Base-by-base conservation (phyloP, 768 basidiomycete genomes). In the Lentinula lateritia region DNA sequence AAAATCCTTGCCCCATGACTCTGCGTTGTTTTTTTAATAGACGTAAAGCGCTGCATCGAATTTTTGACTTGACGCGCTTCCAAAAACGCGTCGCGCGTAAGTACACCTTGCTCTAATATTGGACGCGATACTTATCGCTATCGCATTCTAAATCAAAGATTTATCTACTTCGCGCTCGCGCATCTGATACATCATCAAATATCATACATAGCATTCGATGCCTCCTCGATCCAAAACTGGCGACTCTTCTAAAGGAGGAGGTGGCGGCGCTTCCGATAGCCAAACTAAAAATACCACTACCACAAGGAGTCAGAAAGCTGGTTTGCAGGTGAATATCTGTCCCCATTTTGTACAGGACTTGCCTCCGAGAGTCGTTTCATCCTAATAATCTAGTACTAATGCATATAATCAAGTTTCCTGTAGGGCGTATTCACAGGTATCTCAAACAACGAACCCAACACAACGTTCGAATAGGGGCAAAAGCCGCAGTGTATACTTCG, bases 391-490 rank as follows among this genome's bases (percentile, higher is more conserved):
- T 34, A 36, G 18, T 39, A n/a, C 1, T 67, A 95, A 28, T 28
- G 28, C 28, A 28, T 28, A 28, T 28, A 28, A 28, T 28, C 28
- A 28, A 28, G 93, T 97, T 97, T 74, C 94, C 95, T 41, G 95
- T 97, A 50, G 94, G 95, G 55, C 95, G 95, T 92, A 95, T 97
- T 61, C 95, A 98, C 72, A 86, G 95, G 78, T 96, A 92, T 76
- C 77, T 97, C 66, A 95, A 97, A 73, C 89, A 89, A 70, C 84
- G 90, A 65, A 96, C 93, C 16, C 92, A 94, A 71, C 89, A 95
- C 75, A 95, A 95, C 70, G 88, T 96, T 58, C 90, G 95, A 41
- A 93, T 98, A 65, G 95, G 95, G 34, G 95, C 94, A n/a, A 97
- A 97, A 73, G 95, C 95, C 32, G 94, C 95, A 8, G 95, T 98